phyloP scores from a whole-genome alignment of 768 basidiomycete species.

The Amanita exitialis region DNA sequence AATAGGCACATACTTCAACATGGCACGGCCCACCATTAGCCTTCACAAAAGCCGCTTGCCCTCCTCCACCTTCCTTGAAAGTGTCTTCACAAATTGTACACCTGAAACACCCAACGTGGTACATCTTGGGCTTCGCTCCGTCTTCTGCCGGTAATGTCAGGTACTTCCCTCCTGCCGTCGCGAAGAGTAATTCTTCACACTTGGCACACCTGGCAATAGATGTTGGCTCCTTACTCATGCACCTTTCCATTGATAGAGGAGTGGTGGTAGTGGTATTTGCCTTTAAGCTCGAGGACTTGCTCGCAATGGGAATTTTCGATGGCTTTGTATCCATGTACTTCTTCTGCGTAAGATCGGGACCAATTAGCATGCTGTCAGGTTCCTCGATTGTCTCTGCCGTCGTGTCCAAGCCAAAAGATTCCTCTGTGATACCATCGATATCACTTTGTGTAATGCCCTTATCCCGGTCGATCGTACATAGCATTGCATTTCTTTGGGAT shows the following conservation, averaged over 20 bases:
- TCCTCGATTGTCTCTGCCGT: constrained; percentile 21
- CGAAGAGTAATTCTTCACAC: constrained; percentile 50
- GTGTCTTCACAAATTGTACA: constrained; percentile 55
- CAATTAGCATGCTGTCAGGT: constrained; percentile 20
- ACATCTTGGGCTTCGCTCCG: constrained; percentile 42
- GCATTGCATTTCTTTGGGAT: background rate
- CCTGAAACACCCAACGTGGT: constrained; percentile 70
- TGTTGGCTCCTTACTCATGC: background rate
- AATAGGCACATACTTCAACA: constrained; percentile 32
- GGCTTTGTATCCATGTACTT: constrained; percentile 1
- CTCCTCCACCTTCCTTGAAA: constrained; percentile 52
- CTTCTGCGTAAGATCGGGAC: constrained; percentile 24
- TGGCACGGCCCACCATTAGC: constrained; percentile 61
- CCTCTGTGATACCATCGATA: background rate
- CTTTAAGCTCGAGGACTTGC: constrained; percentile 5
- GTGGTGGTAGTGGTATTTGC: background rate
- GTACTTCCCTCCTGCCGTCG: constrained; percentile 50
- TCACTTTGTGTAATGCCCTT: constrained; percentile 6
- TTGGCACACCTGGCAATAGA: constrained; percentile 33
- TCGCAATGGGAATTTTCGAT: constrained; percentile 6
- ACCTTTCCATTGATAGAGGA: background rate
- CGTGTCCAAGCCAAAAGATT: background rate
- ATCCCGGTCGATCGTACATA: background rate
- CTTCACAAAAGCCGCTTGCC: constrained; percentile 64
- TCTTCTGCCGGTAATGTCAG: constrained; percentile 57